These are phyloP conservation scores for Termitomyces sp. DNA, from an alignment of 768 basidiomycete genomes.

Conservation along the genomic window DNA sequence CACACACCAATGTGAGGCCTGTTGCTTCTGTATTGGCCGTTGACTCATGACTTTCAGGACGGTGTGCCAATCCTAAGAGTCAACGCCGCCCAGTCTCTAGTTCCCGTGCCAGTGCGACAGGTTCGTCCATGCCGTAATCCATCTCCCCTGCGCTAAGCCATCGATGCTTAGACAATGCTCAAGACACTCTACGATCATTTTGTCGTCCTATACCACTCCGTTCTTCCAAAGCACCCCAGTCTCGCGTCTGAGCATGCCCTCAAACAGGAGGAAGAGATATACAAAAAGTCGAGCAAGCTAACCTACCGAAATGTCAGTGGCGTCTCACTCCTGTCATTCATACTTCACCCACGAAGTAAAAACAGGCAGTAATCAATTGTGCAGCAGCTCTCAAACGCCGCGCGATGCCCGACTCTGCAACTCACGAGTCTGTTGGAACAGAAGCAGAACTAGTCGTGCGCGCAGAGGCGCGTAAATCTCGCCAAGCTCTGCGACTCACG, in stretches of 20 bases:
- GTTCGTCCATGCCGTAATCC: constrained; percentile 25
- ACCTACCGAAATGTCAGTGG: constrained; percentile 76
- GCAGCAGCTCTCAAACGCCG: constrained; percentile 45
- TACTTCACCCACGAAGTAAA: constrained; percentile 7
- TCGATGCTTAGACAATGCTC: constrained; percentile 55
- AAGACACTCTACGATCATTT: constrained; percentile 74
- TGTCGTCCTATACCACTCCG: constrained; percentile 52
- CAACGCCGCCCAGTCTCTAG: constrained; percentile 62
- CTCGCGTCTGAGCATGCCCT: constrained; percentile 77
- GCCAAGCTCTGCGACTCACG: constrained; percentile 50
- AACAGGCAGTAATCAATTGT: constrained; percentile 47
- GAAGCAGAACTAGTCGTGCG: constrained; percentile 57
- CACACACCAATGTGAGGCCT: constrained; percentile 27
- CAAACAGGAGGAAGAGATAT: constrained; percentile 76
- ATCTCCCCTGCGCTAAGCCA: constrained; percentile 7
- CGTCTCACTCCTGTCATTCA: not conserved
- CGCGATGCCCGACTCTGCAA: constrained; percentile 45
- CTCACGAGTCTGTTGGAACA: constrained; percentile 76
- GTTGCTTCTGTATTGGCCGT: not conserved
- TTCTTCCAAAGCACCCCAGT: constrained; percentile 48
- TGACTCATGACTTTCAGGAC: constrained; percentile 28
- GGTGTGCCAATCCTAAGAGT: constrained; percentile 63
- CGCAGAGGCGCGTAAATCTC: constrained; percentile 45
- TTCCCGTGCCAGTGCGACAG: constrained; percentile 73
- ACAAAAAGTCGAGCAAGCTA: constrained; percentile 64